phyloP scores from a whole-genome alignment of 2,329 filamentous ascomycete species.

The Cercospora janseana region DNA sequence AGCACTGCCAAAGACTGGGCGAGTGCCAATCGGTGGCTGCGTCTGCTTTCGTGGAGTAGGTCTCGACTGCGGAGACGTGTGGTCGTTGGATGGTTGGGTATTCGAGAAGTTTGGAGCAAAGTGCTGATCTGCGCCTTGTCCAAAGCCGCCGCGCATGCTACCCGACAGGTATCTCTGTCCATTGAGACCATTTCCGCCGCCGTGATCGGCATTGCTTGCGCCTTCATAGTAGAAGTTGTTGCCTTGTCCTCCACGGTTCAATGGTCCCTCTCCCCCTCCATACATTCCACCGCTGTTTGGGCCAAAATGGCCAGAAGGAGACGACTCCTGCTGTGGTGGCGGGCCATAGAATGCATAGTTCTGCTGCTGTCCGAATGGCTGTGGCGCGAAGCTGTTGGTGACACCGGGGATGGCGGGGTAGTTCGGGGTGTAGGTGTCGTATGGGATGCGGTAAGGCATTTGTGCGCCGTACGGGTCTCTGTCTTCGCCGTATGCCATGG shows the following conservation, averaged over 20 bases:
- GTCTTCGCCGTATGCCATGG: constrained; percentile 36
- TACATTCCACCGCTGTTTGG: constrained; percentile 1
- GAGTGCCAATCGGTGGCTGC: constrained; percentile 23
- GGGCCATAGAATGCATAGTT: constrained; percentile 15
- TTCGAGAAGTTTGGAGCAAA: background rate
- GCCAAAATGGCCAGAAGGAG: constrained; percentile 1
- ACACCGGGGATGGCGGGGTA: constrained; percentile 36
- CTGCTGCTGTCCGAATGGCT: constrained; percentile 9
- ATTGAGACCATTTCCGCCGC: constrained; percentile 2
- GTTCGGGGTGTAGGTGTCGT: constrained; percentile 38
- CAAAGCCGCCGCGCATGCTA: constrained; percentile 5
- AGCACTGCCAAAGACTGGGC: constrained; percentile 17
- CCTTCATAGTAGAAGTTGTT: constrained; percentile 25
- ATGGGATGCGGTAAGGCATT: constrained; percentile 35
- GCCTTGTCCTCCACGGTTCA: background rate
- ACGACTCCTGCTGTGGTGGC: background rate
- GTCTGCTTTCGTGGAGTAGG: constrained; percentile 6
- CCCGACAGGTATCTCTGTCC: too few species aligned
- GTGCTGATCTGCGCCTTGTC: background rate
- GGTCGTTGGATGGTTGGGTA: background rate
- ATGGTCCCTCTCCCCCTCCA: constrained; percentile 5
- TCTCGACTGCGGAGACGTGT: constrained; percentile 1
- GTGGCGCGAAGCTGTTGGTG: constrained; percentile 33
- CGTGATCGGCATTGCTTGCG: constrained; percentile 14
- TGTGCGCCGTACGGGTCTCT: constrained; percentile 38